phyloP scores from a whole-genome alignment of 352 stramenopile species.

The Lagenidium giganteum region DNA sequence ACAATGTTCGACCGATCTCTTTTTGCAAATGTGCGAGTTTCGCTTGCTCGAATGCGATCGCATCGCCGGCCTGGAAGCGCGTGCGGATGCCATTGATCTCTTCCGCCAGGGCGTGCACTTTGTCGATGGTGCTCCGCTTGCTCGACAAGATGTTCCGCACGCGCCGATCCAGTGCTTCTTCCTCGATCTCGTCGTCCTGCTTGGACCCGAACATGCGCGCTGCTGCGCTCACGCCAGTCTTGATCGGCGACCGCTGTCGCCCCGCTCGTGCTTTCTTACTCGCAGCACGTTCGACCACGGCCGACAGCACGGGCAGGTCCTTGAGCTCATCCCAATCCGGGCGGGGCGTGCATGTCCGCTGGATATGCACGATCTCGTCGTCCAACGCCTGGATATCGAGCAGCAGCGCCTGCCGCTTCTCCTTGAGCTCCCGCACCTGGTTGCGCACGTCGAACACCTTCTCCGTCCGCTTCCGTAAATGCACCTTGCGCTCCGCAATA shows the following conservation, averaged over 20 bases:
- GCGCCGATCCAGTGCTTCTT: slow-evolving; percentile 18
- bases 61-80: slow-evolving; percentile 28
- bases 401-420: slow-evolving; percentile 9
- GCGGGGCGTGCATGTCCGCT: slow-evolving; percentile 40
- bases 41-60: slow-evolving; percentile 28
- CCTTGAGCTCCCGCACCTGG: slow-evolving; percentile 21
- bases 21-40: slow-evolving; percentile 40
- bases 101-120: slow-evolving; percentile 32
- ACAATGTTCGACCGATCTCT: slow-evolving; percentile 32
- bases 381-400: slow-evolving; percentile 15
- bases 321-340: slow-evolving; percentile 38
- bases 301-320: slow-evolving; percentile 32
- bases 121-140: slow-evolving; percentile 42
- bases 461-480: slow-evolving; percentile 26
- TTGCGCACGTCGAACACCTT: slow-evolving; percentile 37
- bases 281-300: slow-evolving; percentile 32
- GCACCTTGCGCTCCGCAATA: too few relatives aligned
- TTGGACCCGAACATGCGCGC: too few relatives aligned
- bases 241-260: slow-evolving; percentile 4
- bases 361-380: slow-evolving; percentile 24
- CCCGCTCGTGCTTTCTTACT: slow-evolving; percentile 9
- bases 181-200: slow-evolving; percentile 25
- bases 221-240: background rate
- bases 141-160: slow-evolving; percentile 33
- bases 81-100: slow-evolving; percentile 36